Percentiles rank a stretch among this genome's conserved stretches.
phyloP scores from a whole-genome alignment of 2,329 filamentous ascomycete species.

The Ilyonectria robusta region DNA sequence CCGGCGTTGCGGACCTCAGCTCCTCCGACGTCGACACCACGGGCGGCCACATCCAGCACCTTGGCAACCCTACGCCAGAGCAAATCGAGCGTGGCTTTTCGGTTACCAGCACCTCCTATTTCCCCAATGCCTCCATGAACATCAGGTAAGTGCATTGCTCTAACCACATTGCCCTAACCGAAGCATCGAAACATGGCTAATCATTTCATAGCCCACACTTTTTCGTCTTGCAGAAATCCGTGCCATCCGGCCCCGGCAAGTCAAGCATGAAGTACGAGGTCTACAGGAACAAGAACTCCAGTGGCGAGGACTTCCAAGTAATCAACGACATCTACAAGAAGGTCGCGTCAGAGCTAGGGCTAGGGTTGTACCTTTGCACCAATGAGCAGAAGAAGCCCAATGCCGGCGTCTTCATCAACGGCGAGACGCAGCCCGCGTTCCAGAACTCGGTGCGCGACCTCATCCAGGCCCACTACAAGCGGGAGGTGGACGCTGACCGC shows the following conservation, averaged over 20 bases:
- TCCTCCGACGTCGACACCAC: slow-evolving; percentile 67
- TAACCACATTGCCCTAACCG: background rate
- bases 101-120: slow-evolving; percentile 64
- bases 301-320: slow-evolving; percentile 69
- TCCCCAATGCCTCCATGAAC: slow-evolving; percentile 66
- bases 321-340: slow-evolving; percentile 74
- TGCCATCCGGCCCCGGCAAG: slow-evolving; percentile 65
- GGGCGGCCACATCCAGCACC: slow-evolving; percentile 65
- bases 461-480: slow-evolving; percentile 62
- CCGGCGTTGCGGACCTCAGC: slow-evolving; percentile 69
- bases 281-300: slow-evolving; percentile 72
- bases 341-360: slow-evolving; percentile 67
- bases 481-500: slow-evolving; percentile 59
- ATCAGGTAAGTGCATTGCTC: slow-evolving; percentile 59
- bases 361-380: slow-evolving; percentile 63
- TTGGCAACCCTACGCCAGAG: slow-evolving; percentile 61
- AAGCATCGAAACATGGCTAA: slow-evolving; percentile 1
- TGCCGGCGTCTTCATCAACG: slow-evolving; percentile 73
- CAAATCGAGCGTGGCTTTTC: slow-evolving; percentile 63
- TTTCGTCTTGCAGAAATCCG: slow-evolving; percentile 75
- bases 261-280: slow-evolving; percentile 74
- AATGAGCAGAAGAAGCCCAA: slow-evolving; percentile 73
- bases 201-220: slow-evolving; percentile 65
- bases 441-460: slow-evolving; percentile 65
- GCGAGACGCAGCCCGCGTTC: slow-evolving; percentile 72